phyloP scores from a whole-genome alignment of 495 filamentous ascomycete species.

The Oleoguttula mirabilis region DNA sequence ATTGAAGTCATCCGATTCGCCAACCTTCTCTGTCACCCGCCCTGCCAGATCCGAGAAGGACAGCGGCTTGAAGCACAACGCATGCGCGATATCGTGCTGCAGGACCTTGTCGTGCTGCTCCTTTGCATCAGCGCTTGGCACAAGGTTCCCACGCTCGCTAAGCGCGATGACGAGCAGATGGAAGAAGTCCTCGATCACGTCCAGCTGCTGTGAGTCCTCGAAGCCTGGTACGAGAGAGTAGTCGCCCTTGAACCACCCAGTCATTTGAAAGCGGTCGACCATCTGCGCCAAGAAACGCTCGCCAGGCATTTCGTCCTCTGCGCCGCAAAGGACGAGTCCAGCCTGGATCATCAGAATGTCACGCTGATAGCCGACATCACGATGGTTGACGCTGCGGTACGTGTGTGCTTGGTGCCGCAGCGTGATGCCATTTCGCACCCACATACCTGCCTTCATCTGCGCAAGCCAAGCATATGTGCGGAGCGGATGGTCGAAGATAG shows the following conservation, averaged over 20 bases:
- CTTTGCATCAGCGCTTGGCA: slow-evolving; percentile 54
- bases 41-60: slow-evolving; percentile 79
- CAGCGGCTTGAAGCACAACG: slow-evolving; percentile 88
- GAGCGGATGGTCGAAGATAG: slow-evolving; percentile 84
- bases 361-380: slow-evolving; percentile 84
- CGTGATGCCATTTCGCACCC: slow-evolving; percentile 95
- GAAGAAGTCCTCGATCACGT: slow-evolving; percentile 90
- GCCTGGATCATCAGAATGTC: slow-evolving; percentile 93
- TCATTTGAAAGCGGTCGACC: slow-evolving; percentile 80
- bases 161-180: slow-evolving; percentile 84
- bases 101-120: slow-evolving; percentile 57
- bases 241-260: slow-evolving; percentile 74
- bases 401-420: slow-evolving; percentile 88
- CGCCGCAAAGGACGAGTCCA: slow-evolving; percentile 74
- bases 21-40: slow-evolving; percentile 73
- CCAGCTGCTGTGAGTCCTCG: slow-evolving; percentile 75
- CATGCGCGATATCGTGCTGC: slow-evolving; percentile 80
- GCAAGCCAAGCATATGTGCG: slow-evolving; percentile 91
- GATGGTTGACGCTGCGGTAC: slow-evolving; percentile 72
- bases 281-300: slow-evolving; percentile 65
- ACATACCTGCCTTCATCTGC: slow-evolving; percentile 96
- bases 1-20: slow-evolving; percentile 66
- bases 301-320: slow-evolving; percentile 39
- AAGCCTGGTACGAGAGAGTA: slow-evolving; percentile 58
- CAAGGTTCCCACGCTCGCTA: slow-evolving; percentile 74